Evolutionary conservation across 495 filamentous ascomycete species (phyloP).

Genomic region (Tirmania nivea): DNA sequence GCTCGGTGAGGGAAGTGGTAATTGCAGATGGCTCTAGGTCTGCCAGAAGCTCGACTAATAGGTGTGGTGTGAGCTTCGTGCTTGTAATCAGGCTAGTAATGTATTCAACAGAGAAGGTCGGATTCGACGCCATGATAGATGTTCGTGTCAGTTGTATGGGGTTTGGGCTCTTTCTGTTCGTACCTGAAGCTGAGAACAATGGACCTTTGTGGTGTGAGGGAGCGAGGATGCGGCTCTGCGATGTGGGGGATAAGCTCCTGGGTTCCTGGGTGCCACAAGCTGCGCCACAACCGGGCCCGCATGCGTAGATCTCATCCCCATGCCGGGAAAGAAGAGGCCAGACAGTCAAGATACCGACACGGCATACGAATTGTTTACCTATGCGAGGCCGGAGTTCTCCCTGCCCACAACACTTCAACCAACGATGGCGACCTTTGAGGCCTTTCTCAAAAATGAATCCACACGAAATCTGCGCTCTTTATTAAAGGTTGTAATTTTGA

Average conservation of each 20-base stretch:
- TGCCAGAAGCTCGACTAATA: constrained; percentile 26
- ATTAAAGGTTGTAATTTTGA: constrained; percentile 77
- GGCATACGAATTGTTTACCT: neutral
- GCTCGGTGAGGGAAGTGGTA: constrained; percentile 16
- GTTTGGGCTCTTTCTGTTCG: neutral
- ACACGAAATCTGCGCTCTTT: constrained; percentile 61
- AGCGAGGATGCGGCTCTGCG: neutral
- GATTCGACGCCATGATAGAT: neutral
- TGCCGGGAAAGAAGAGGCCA: neutral
- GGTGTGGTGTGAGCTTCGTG: constrained; percentile 19
- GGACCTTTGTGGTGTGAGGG: constrained; percentile 3
- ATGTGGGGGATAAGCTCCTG: constrained; percentile 6
- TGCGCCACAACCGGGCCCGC: neutral
- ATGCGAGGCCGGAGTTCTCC: neutral
- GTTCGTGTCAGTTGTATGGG: neutral
- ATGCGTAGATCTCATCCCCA: neutral
- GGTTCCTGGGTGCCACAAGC: neutral
- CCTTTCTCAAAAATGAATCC: constrained; percentile 43
- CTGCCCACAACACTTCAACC: constrained; percentile 1
- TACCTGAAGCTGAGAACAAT: too few species aligned
- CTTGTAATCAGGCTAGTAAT: constrained; percentile 23
- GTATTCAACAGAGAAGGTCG: constrained; percentile 11
- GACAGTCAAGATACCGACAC: neutral
- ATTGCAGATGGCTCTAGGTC: constrained; percentile 27
- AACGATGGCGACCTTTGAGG: constrained; percentile 32